Percentiles rank a stretch among this genome's conserved stretches.
Conservation (phyloP, 345 rosid species). For the Moricandia moricandioides region DNA sequence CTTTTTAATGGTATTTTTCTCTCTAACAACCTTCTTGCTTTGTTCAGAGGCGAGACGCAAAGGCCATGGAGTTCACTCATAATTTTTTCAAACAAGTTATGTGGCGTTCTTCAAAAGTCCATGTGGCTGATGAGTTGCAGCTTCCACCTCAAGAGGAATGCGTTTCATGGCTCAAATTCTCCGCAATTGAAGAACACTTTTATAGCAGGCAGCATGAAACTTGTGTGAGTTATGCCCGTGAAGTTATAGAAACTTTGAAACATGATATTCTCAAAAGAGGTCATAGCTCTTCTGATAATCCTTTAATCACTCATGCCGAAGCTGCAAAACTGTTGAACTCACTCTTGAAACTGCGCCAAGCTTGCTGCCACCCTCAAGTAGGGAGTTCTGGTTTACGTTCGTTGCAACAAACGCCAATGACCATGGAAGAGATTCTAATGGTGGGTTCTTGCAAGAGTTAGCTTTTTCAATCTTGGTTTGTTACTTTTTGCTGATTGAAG, state of each 20-base stretch:
- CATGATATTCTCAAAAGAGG: conserved; percentile 73
- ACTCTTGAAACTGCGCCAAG: conserved; percentile 96
- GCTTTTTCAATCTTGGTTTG: not conserved
- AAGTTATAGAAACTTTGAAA: conserved; percentile 80
- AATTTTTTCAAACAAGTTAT: conserved; percentile 71
- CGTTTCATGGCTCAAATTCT: conserved; percentile 79
- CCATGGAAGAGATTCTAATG: conserved; percentile 91
- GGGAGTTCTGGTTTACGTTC: conserved; percentile 94
- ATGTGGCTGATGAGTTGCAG: conserved; percentile 88
- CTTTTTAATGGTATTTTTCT: conserved; percentile 5
- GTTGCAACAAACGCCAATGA: conserved; percentile 89
- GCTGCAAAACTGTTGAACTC: conserved; percentile 86
- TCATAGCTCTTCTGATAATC: conserved; percentile 47
- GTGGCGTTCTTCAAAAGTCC: conserved; percentile 95
- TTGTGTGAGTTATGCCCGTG: conserved; percentile 84
- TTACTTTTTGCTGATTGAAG: conserved; percentile 25
- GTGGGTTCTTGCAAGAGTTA: conserved; percentile 38
- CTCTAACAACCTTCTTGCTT: conserved; percentile 21
- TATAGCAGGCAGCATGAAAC: conserved; percentile 96
- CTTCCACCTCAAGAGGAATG: conserved; percentile 93
- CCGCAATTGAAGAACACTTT: conserved; percentile 91
- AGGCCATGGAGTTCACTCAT: conserved; percentile 79
- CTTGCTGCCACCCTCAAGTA: conserved; percentile 99
- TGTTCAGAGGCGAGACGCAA: conserved; percentile 62
- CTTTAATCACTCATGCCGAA: conserved; percentile 69